Evolutionary conservation across 2,329 filamentous ascomycete genomes (phyloP).

Genomic region (Ceratocystis harringtonii): DNA sequence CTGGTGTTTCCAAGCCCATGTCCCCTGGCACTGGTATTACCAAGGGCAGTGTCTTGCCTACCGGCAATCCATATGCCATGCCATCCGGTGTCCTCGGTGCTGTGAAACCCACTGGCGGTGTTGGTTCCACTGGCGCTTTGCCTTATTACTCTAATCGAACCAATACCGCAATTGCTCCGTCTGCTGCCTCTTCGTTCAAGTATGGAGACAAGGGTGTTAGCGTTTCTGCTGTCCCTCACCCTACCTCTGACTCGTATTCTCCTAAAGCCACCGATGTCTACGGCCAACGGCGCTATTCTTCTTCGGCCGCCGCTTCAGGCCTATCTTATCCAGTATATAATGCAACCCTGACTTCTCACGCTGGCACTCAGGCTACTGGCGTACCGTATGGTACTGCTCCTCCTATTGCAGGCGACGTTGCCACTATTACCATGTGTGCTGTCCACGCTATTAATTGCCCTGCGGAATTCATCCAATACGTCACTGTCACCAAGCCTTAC

Average conservation of each 20-base stretch:
- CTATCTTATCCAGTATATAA: neutral
- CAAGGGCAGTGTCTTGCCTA: neutral
- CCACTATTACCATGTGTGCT: conserved; percentile 27
- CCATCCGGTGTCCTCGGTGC: neutral
- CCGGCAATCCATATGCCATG: neutral
- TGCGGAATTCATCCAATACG: conserved; percentile 24
- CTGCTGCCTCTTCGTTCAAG: neutral
- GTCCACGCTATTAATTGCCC: conserved; percentile 29
- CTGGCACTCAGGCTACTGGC: conserved; percentile 16
- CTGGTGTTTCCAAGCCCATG: neutral
- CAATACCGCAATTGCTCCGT: neutral
- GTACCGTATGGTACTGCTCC: neutral
- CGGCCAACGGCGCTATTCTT: neutral
- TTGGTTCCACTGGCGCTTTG: neutral
- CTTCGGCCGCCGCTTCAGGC: neutral
- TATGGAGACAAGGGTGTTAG: neutral
- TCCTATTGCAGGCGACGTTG: conserved; percentile 19
- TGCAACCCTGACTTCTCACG: neutral
- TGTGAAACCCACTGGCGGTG: neutral
- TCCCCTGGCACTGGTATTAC: neutral
- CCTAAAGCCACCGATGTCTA: conserved; percentile 4
- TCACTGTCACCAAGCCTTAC: conserved; percentile 21
- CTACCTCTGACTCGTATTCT: neutral
- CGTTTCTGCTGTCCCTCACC: neutral
- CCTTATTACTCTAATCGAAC: neutral